Evolutionary conservation across 495 filamentous ascomycete species (phyloP).

Genomic region (Talaromyces adpressus): DNA sequence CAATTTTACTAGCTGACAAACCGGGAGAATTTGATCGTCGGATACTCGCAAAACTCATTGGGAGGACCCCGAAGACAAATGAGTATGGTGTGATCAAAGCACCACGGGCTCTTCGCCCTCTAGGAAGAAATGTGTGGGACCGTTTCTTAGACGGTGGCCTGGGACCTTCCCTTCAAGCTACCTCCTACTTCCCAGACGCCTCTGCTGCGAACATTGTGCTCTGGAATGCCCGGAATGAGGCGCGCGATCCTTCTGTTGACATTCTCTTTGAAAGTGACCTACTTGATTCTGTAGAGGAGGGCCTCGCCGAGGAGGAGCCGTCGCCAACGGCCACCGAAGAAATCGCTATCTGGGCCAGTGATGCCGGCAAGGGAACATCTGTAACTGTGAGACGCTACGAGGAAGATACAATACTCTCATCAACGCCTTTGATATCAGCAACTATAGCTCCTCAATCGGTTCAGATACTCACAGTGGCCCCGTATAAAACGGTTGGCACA

Average conservation of each 20-base stretch:
- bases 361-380: not conserved
- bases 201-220: not conserved
- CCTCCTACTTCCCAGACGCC: not conserved
- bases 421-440: not conserved
- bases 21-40: not conserved
- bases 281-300: not conserved
- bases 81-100: too few species aligned
- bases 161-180: not conserved
- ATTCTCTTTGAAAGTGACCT: constrained; percentile 1
- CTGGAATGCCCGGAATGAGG: not conserved
- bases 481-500: not conserved
- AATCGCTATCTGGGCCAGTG: not conserved
- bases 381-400: not conserved
- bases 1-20: not conserved
- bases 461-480: not conserved
- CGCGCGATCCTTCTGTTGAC: not conserved
- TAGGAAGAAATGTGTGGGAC: not conserved
- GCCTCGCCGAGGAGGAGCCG: too few species aligned
- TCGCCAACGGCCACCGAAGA: not conserved
- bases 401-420: not conserved
- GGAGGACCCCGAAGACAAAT: too few species aligned
- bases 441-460: not conserved
- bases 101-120: too few species aligned
- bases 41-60: too few species aligned
- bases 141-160: not conserved